Percentiles rank a stretch among this genome's conserved stretches.
These are phyloP conservation scores for Allomyces macrogynus DNA, from an alignment of 192 early-diverging fungal genomes.

Conservation along the genomic window DNA sequence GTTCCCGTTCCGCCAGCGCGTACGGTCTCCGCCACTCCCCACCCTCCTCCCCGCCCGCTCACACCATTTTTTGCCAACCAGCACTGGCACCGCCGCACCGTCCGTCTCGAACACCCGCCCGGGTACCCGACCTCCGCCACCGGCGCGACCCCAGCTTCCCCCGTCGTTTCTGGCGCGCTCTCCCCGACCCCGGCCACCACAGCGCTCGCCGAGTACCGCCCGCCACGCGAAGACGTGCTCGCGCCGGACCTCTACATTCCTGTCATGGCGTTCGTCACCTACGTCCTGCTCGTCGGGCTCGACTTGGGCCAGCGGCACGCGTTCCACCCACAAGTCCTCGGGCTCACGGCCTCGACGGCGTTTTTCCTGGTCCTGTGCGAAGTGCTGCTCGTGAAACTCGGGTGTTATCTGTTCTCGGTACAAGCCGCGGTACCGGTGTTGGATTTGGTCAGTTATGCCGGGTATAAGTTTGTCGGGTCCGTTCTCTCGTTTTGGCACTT, in stretches of 20 bases:
- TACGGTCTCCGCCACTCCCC: neutral
- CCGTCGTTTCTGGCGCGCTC: too few species aligned
- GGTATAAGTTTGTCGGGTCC: slow-evolving; percentile 86
- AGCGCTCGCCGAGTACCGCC: slow-evolving; percentile 49
- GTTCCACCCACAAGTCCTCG: slow-evolving; percentile 76
- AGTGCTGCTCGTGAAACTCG: slow-evolving; percentile 61
- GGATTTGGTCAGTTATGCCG: slow-evolving; percentile 71
- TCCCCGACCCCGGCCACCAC: slow-evolving; percentile 54
- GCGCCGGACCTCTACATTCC: slow-evolving; percentile 96
- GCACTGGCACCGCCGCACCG: slow-evolving; percentile 57
- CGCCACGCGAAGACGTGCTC: slow-evolving; percentile 80
- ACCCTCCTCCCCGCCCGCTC: too few species aligned
- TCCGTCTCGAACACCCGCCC: too few species aligned
- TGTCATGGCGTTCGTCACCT: slow-evolving; percentile 81
- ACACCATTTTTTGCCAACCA: too few species aligned
- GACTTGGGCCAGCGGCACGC: slow-evolving; percentile 34
- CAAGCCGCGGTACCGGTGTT: slow-evolving; percentile 57
- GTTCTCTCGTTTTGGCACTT: neutral
- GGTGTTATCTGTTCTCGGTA: slow-evolving; percentile 73
- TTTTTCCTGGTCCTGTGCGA: slow-evolving; percentile 58
- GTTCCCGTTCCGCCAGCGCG: slow-evolving; percentile 79
- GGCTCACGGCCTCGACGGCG: slow-evolving; percentile 63
- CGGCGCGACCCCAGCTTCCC: too few species aligned
- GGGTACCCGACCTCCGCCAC: too few species aligned
- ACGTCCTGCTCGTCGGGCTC: slow-evolving; percentile 58